Conservation (phyloP, 768 basidiomycete species). For the Sporobolomyces roseus region DNA sequence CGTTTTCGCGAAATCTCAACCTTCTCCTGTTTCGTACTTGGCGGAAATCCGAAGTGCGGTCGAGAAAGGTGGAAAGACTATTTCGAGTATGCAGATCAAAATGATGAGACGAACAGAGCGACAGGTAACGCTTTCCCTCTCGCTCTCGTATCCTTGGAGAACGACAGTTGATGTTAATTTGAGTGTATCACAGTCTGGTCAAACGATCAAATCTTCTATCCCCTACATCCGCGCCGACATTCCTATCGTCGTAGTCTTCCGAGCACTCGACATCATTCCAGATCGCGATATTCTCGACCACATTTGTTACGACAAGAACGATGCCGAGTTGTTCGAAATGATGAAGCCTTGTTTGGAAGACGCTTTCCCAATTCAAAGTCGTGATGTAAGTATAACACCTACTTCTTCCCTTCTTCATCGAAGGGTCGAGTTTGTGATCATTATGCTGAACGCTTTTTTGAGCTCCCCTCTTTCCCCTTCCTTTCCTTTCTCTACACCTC, state of each 20-base stretch:
- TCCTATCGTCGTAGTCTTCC: slow-evolving; percentile 98
- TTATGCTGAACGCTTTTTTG: slow-evolving; percentile 1
- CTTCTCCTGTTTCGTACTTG: slow-evolving; percentile 89
- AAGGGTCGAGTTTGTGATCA: not conserved
- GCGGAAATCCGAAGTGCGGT: slow-evolving; percentile 96
- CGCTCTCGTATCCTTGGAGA: not conserved
- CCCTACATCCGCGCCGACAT: slow-evolving; percentile 98
- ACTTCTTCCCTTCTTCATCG: not conserved
- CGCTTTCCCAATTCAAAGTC: slow-evolving; percentile 94
- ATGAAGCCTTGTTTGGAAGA: slow-evolving; percentile 97
- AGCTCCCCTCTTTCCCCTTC: not conserved
- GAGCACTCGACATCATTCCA: slow-evolving; percentile 92
- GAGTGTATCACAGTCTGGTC: slow-evolving; percentile 31
- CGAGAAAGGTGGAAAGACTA: slow-evolving; percentile 96
- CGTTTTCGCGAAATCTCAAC: slow-evolving; percentile 95
- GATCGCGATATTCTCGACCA: slow-evolving; percentile 97
- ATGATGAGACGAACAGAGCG: slow-evolving; percentile 58
- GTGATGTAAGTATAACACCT: slow-evolving; percentile 61
- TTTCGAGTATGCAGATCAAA: slow-evolving; percentile 95
- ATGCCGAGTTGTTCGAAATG: slow-evolving; percentile 94
- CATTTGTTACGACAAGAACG: slow-evolving; percentile 96
- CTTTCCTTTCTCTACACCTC: not conserved
- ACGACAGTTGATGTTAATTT: not conserved
- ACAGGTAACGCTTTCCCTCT: slow-evolving; percentile 54
- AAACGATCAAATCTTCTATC: slow-evolving; percentile 95